phyloP scores from a whole-genome alignment of 2,329 filamentous ascomycete genomes.

The Chrysoporthe puriensis region DNA sequence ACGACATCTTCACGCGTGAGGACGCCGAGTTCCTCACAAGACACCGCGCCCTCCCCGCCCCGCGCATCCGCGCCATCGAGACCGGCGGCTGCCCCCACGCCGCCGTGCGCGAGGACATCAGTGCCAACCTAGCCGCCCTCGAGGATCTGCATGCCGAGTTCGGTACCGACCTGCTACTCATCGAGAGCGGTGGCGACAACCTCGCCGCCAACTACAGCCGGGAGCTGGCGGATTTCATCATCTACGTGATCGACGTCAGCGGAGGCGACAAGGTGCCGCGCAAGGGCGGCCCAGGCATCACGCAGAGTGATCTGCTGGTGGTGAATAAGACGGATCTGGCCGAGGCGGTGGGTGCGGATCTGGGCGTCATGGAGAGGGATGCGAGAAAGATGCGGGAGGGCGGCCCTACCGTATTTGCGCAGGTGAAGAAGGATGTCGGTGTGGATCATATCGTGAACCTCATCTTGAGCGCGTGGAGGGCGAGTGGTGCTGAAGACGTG shows the following conservation, averaged over 20 bases:
- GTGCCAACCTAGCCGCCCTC: constrained; percentile 87
- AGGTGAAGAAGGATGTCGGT: constrained; percentile 90
- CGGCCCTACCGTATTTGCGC: constrained; percentile 92
- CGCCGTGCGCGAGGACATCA: constrained; percentile 96
- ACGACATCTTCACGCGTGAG: constrained; percentile 98
- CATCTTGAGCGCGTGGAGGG: constrained; percentile 90
- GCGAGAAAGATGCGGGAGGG: constrained; percentile 93
- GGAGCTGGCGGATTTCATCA: constrained; percentile 94
- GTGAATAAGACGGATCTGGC: constrained; percentile 98
- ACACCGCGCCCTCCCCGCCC: constrained; percentile 78
- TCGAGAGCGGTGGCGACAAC: constrained; percentile 96
- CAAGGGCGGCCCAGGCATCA: constrained; percentile 96
- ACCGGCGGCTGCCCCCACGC: constrained; percentile 97
- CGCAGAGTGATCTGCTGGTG: constrained; percentile 88
- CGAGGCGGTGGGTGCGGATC: constrained; percentile 84
- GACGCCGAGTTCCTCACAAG: constrained; percentile 96
- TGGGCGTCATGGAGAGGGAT: constrained; percentile 93
- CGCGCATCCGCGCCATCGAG: constrained; percentile 92
- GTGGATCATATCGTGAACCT: constrained; percentile 86
- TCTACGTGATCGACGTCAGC: constrained; percentile 97
- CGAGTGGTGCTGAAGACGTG: constrained; percentile 75
- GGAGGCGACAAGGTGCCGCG: constrained; percentile 96
- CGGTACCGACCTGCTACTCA: constrained; percentile 81
- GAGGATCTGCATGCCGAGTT: constrained; percentile 86
- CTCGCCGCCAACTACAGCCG: constrained; percentile 94